A percentile compares a stretch with the other conserved stretches of the same genome.
Evolutionary conservation across 345 rosid species (phyloP).

Genomic region (Hibiscus tridactylites): DNA sequence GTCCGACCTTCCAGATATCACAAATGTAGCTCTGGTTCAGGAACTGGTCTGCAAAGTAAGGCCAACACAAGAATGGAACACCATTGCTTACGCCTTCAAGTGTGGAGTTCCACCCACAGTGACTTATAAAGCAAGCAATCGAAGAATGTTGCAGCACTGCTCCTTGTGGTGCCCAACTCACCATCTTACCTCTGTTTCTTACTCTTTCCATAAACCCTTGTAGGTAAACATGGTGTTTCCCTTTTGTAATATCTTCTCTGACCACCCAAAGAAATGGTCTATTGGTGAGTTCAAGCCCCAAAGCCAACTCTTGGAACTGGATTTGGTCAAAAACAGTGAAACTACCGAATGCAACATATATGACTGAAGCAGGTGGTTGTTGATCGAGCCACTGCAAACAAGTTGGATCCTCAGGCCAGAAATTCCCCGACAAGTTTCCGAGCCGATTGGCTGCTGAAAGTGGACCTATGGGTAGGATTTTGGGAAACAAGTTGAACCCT

Average conservation of each 20-base stretch:
- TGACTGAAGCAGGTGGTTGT: constrained; percentile 7
- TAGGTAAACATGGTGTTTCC: background rate
- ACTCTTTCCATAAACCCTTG: background rate
- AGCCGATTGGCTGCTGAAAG: background rate
- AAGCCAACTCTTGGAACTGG: constrained; percentile 10
- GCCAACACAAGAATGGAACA: constrained; percentile 34
- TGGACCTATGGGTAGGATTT: background rate
- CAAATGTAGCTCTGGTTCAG: constrained; percentile 19
- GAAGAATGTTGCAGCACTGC: constrained; percentile 1
- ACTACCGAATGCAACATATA: constrained; percentile 15
- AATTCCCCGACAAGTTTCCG: background rate
- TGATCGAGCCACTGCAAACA: constrained; percentile 16
- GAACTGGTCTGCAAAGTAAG: constrained; percentile 29
- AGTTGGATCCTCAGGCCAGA: constrained; percentile 7
- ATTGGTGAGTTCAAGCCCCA: constrained; percentile 3
- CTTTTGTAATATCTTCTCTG: background rate
- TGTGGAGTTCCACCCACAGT: constrained; percentile 37
- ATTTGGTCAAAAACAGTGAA: background rate
- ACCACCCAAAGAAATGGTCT: constrained; percentile 7
- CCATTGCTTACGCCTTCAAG: constrained; percentile 30
- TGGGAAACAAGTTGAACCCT: constrained; percentile 1
- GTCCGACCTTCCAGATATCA: constrained; percentile 21
- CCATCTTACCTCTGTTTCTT: background rate
- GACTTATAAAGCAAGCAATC: constrained; percentile 19
- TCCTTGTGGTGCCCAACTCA: constrained; percentile 11